These are phyloP conservation scores for Phyllachora maydis DNA, from an alignment of 2,329 filamentous ascomycete genomes.

Conservation along the genomic window DNA sequence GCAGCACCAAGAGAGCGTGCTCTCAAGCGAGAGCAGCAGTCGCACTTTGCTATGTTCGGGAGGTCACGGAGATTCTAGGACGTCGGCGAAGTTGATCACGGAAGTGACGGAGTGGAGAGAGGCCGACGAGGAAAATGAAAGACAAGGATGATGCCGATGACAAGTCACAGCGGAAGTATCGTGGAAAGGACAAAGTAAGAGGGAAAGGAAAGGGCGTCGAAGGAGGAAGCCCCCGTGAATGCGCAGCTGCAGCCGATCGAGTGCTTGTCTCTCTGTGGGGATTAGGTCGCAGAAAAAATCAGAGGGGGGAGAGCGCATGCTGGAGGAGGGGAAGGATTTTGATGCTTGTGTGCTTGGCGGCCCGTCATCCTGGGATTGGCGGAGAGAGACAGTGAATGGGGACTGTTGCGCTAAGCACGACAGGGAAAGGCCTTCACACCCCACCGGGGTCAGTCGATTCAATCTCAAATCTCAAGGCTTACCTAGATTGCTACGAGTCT, in stretches of 20 bases:
- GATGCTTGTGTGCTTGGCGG: conserved; percentile 4
- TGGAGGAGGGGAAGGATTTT: conserved; percentile 8
- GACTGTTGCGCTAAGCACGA: too few relatives aligned
- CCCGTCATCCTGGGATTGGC: conserved; percentile 7
- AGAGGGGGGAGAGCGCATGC: conserved; percentile 4
- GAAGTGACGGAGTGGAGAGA: background rate
- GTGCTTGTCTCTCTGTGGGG: conserved; percentile 14
- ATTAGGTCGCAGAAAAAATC: conserved; percentile 8
- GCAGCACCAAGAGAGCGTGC: background rate
- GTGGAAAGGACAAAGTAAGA: conserved; percentile 13
- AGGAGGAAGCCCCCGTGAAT: conserved; percentile 15
- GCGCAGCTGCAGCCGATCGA: conserved; percentile 15
- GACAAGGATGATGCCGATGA: conserved; percentile 5
- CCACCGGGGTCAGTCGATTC: too few relatives aligned
- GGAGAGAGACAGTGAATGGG: too few relatives aligned
- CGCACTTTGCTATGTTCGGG: background rate
- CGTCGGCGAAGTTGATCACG: background rate
- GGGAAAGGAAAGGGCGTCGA: conserved; percentile 19
- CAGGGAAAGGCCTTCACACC: too few relatives aligned
- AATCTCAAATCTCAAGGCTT: background rate
- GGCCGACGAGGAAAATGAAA: conserved; percentile 2
- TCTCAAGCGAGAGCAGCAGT: background rate
- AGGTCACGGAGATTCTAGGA: background rate
- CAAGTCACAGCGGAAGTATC: conserved; percentile 7
- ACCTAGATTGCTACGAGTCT: too few relatives aligned